Conservation (phyloP, 2,329 filamentous ascomycete species). For the Pseudopithomyces chartarum region DNA sequence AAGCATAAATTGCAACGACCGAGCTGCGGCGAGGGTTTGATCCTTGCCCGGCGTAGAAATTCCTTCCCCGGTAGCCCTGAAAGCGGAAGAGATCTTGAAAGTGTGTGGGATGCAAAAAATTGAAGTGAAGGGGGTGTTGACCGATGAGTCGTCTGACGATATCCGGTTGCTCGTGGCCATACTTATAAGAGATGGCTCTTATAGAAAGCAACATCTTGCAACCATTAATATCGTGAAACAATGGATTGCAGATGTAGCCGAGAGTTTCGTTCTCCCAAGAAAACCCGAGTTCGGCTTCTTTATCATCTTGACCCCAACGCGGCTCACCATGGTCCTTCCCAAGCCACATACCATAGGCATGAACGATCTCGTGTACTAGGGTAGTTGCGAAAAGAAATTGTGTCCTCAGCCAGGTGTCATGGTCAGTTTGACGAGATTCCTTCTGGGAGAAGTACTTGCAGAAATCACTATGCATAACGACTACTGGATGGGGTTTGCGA, state of each 20-base stretch:
- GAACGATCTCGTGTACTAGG: conserved; percentile 25
- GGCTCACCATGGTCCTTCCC: not conserved
- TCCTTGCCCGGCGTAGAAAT: not conserved
- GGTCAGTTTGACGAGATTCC: not conserved
- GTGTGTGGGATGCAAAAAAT: not conserved
- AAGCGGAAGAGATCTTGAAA: not conserved
- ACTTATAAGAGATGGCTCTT: not conserved
- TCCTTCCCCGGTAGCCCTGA: not conserved
- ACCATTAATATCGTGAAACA: not conserved
- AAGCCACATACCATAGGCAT: conserved; percentile 23
- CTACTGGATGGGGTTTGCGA: conserved; percentile 4
- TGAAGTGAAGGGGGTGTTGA: not conserved
- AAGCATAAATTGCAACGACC: not conserved
- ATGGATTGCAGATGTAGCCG: not conserved
- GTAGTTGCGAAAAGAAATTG: conserved; percentile 19
- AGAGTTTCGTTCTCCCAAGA: not conserved
- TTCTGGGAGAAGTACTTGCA: conserved; percentile 13
- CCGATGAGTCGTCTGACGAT: not conserved
- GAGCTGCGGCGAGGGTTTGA: not conserved
- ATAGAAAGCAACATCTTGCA: conserved; percentile 3
- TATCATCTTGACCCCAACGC: not conserved
- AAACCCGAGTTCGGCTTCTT: not conserved
- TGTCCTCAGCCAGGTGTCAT: conserved; percentile 9
- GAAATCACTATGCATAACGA: conserved; percentile 17
- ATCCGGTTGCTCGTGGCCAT: not conserved